A percentile compares a stretch with the other conserved stretches of the same genome.
These are phyloP conservation scores for Primulina tabacum DNA, from an alignment of 257 asterid genomes.

Conservation along the genomic window DNA sequence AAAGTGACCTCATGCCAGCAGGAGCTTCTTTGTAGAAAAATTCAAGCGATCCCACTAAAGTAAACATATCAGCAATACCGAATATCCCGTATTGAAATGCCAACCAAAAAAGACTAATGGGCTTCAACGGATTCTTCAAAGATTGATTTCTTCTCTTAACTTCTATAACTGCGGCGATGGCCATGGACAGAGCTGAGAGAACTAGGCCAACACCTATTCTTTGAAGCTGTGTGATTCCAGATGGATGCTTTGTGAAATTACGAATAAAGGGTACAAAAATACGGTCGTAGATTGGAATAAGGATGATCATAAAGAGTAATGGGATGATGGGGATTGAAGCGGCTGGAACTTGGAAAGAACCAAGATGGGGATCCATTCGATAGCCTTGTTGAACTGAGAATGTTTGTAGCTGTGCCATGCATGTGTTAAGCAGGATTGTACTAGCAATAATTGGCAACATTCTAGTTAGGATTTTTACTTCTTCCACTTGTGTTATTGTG, in stretches of 20 bases:
- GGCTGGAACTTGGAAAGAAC: constrained; percentile 55
- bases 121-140: constrained; percentile 32
- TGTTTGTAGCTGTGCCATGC: constrained; percentile 76
- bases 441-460: constrained; percentile 68
- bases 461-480: constrained; percentile 55
- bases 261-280: constrained; percentile 55
- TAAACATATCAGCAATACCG: constrained; percentile 85
- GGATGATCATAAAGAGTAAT: constrained; percentile 47
- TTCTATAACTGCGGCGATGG: constrained; percentile 56
- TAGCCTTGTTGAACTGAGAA: constrained; percentile 66
- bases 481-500: constrained; percentile 70
- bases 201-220: constrained; percentile 70
- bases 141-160: constrained; percentile 55
- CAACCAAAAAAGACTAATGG: constrained; percentile 67
- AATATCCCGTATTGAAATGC: constrained; percentile 58
- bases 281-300: constrained; percentile 57
- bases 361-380: constrained; percentile 52
- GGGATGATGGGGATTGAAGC: constrained; percentile 68
- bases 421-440: constrained; percentile 67
- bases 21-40: constrained; percentile 86
- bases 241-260: constrained; percentile 48
- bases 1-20: constrained; percentile 68
- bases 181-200: constrained; percentile 63
- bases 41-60: constrained; percentile 70
- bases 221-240: constrained; percentile 65